Evolutionary conservation across 441 rosid species (phyloP).

Genomic region (Pelargonium citronellum): DNA sequence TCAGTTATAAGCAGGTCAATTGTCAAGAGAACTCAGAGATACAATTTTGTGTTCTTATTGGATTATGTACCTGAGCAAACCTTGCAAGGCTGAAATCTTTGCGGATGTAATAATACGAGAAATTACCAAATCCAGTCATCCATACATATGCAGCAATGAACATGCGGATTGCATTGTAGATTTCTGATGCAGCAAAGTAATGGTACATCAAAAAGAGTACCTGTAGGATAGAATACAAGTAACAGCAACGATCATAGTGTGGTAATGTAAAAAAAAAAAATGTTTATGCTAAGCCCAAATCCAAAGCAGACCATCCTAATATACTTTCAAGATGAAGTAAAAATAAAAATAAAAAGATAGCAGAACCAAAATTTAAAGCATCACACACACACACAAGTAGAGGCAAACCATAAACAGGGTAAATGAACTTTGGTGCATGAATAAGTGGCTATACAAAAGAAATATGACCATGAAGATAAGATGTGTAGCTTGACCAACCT

Average conservation of each 20-base stretch:
- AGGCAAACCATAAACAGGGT: not conserved
- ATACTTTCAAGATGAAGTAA: not conserved
- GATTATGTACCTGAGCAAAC: slow-evolving; percentile 63
- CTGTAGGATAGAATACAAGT: slow-evolving; percentile 33
- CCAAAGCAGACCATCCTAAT: not conserved
- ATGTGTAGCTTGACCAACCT: slow-evolving; percentile 43
- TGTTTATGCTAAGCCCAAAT: not conserved
- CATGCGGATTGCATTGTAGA: slow-evolving; percentile 85
- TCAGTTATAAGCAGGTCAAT: slow-evolving; percentile 17
- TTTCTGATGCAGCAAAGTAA: slow-evolving; percentile 94
- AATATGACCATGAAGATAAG: not conserved
- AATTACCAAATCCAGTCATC: slow-evolving; percentile 99
- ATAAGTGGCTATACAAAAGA: not conserved
- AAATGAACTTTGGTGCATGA: not conserved
- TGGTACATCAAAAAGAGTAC: slow-evolving; percentile 94
- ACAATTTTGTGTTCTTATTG: not conserved
- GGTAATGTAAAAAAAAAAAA: not conserved
- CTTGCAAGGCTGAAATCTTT: slow-evolving; percentile 93
- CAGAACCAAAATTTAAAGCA: not conserved
- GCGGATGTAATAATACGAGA: slow-evolving; percentile 88
- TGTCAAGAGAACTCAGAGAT: not conserved
- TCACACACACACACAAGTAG: not conserved
- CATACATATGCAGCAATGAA: slow-evolving; percentile 98
- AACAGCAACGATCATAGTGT: not conserved
- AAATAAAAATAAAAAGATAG: not conserved